Evolutionary conservation across 495 filamentous ascomycete species (phyloP).

Genomic region (Aspergillus coremiiformis): DNA sequence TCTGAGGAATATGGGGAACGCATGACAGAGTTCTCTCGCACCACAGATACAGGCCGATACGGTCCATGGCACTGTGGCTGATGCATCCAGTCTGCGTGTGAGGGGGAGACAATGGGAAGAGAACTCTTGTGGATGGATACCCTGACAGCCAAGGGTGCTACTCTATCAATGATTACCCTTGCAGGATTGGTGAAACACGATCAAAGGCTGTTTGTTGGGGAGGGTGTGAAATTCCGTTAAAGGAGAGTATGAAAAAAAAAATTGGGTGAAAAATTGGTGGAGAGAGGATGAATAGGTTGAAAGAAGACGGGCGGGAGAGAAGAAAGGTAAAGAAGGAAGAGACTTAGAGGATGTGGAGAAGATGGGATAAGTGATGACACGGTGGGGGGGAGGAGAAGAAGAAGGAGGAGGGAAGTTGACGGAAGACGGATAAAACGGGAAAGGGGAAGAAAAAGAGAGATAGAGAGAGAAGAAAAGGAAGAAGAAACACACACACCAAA

Average conservation of each 20-base stretch:
- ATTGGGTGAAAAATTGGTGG: neutral
- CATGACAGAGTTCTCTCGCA: conserved; percentile 27
- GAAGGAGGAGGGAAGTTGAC: conserved; percentile 7
- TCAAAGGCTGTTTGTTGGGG: neutral
- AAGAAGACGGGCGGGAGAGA: conserved; percentile 3
- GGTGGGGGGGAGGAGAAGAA: conserved; percentile 8
- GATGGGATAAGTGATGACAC: neutral
- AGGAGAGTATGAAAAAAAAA: no score
- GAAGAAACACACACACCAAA: neutral
- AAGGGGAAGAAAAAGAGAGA: conserved; percentile 6
- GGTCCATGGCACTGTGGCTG: conserved; percentile 33
- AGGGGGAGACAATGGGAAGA: conserved; percentile 1
- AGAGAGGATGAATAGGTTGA: neutral
- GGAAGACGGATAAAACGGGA: conserved; percentile 14
- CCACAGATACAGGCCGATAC: conserved; percentile 21
- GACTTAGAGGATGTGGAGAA: conserved; percentile 5
- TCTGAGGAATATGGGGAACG: conserved; percentile 13
- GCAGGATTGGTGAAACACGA: neutral
- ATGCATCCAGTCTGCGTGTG: conserved; percentile 28
- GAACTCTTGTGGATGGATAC: neutral
- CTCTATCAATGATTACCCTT: neutral
- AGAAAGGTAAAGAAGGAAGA: conserved; percentile 2
- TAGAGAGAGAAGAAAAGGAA: neutral
- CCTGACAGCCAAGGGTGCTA: neutral
- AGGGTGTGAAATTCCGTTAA: neutral